Percentiles rank a stretch among this genome's conserved stretches.
Conservation (phyloP, 352 stramenopile genomes). For the Phytopythium ostracodes region DNA sequence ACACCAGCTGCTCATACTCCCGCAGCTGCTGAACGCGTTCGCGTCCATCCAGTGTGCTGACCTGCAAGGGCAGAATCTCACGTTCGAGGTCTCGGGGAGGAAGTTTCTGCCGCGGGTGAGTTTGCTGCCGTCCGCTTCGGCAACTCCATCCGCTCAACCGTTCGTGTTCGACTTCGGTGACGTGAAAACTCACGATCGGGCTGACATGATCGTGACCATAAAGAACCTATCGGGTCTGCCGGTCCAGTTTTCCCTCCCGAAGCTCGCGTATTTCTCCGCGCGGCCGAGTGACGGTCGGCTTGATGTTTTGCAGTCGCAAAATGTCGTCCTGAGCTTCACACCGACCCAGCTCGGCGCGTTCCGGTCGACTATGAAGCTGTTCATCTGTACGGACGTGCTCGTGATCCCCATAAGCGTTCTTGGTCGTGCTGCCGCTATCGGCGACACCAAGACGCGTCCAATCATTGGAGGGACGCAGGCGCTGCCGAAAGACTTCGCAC, state of each 20-base stretch:
- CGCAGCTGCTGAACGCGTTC: slow-evolving; percentile 51
- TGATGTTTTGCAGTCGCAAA: slow-evolving; percentile 85
- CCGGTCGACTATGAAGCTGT: slow-evolving; percentile 31
- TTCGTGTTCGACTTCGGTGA: slow-evolving; percentile 78
- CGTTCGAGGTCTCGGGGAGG: slow-evolving; percentile 68
- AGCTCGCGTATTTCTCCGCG: slow-evolving; percentile 74
- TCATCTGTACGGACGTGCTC: slow-evolving; percentile 46
- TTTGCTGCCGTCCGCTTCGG: slow-evolving; percentile 25
- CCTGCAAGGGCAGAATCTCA: slow-evolving; percentile 65
- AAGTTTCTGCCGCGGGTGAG: slow-evolving; percentile 48
- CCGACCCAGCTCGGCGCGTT: slow-evolving; percentile 86
- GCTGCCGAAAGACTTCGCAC: slow-evolving; percentile 80
- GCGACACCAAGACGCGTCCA: slow-evolving; percentile 22
- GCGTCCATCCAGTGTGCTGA: slow-evolving; percentile 69
- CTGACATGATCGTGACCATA: slow-evolving; percentile 81
- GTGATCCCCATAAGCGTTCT: slow-evolving; percentile 55
- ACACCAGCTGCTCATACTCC: neutral
- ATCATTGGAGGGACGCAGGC: slow-evolving; percentile 61
- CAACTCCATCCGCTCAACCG: neutral
- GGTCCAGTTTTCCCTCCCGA: slow-evolving; percentile 55
- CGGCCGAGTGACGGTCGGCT: slow-evolving; percentile 64
- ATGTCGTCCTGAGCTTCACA: slow-evolving; percentile 86
- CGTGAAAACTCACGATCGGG: slow-evolving; percentile 66
- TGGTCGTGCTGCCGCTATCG: slow-evolving; percentile 56
- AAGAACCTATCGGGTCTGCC: slow-evolving; percentile 77